A percentile compares a stretch with the other conserved stretches of the same genome.
These are phyloP conservation scores for Paramecium tetraurelia DNA, from an alignment of 73 alveolate species.

Conservation along the genomic window DNA sequence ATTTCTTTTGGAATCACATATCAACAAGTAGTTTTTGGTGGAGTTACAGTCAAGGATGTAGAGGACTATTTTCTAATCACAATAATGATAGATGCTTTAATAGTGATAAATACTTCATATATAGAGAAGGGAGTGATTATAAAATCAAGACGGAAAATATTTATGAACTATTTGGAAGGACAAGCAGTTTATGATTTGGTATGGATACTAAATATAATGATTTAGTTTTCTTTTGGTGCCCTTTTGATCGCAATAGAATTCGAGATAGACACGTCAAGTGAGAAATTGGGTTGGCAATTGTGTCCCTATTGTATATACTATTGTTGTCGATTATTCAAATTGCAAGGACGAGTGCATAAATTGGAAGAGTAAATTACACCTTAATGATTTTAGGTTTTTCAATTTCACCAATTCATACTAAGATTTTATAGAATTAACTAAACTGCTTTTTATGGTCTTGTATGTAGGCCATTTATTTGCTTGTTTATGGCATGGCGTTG, in stretches of 20 bases:
- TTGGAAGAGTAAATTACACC: constrained; percentile 68
- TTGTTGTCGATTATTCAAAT: constrained; percentile 68
- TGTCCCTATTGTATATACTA: constrained; percentile 63
- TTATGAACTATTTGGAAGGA: constrained; percentile 68
- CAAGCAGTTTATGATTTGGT: constrained; percentile 65
- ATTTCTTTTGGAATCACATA: constrained; percentile 27
- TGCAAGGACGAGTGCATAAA: constrained; percentile 65
- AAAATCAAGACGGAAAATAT: constrained; percentile 66
- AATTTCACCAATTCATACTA: background rate
- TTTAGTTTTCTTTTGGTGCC: background rate
- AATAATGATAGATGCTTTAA: constrained; percentile 62
- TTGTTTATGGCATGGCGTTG: constrained; percentile 71
- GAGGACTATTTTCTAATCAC: background rate
- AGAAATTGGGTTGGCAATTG: constrained; percentile 52
- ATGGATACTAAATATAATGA: constrained; percentile 50
- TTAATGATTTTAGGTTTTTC: constrained; percentile 46
- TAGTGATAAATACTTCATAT: constrained; percentile 74
- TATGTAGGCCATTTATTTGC: constrained; percentile 72
- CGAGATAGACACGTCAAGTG: constrained; percentile 63
- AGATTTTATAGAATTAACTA: constrained; percentile 36
- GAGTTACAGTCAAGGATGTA: background rate
- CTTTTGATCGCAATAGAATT: constrained; percentile 1
- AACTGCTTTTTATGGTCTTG: constrained; percentile 31
- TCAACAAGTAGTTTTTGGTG: background rate
- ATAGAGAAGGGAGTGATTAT: constrained; percentile 72